Conservation (phyloP, 176 grass and related monocot genomes). For the Hsuehochloa calcarea region DNA sequence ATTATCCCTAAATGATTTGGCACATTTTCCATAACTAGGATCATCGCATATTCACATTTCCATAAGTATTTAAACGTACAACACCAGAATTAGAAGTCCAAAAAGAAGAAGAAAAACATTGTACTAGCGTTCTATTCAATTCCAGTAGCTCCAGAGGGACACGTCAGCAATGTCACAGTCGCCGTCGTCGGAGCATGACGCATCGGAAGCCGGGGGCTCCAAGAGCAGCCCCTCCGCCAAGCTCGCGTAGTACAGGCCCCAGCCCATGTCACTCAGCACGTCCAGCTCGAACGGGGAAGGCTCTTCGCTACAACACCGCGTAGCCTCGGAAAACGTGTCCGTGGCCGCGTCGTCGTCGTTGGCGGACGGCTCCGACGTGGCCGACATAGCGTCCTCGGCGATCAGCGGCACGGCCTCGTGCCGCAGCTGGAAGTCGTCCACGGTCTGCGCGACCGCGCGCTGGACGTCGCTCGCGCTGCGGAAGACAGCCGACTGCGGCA, state of each 20-base stretch:
- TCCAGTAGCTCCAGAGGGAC: slow-evolving; percentile 45
- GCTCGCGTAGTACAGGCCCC: slow-evolving; percentile 39
- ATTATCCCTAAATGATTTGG: too few relatives aligned
- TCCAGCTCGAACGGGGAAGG: slow-evolving; percentile 22
- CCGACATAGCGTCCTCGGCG: neutral
- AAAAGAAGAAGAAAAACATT: neutral
- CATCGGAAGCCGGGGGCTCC: slow-evolving; percentile 19
- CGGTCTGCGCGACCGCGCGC: slow-evolving; percentile 30
- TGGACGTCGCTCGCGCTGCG: neutral
- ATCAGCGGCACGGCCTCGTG: neutral
- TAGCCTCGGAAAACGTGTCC: neutral
- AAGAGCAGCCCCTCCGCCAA: slow-evolving; percentile 49
- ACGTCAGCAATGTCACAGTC: neutral
- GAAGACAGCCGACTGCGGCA: slow-evolving; percentile 3
- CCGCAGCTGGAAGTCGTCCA: slow-evolving; percentile 20
- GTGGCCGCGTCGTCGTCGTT: neutral
- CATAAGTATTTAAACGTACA: neutral
- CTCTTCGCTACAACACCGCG: neutral
- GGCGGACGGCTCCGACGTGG: slow-evolving; percentile 7
- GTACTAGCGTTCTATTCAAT: neutral
- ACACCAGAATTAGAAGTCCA: too few relatives aligned
- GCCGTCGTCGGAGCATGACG: neutral
- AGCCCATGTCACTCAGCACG: slow-evolving; percentile 29
- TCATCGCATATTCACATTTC: neutral
- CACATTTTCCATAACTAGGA: neutral